A percentile compares a stretch with the other conserved stretches of the same genome.
These are phyloP conservation scores for Raphanus raphanistrum DNA, from an alignment of 345 rosid species.

Conservation along the genomic window DNA sequence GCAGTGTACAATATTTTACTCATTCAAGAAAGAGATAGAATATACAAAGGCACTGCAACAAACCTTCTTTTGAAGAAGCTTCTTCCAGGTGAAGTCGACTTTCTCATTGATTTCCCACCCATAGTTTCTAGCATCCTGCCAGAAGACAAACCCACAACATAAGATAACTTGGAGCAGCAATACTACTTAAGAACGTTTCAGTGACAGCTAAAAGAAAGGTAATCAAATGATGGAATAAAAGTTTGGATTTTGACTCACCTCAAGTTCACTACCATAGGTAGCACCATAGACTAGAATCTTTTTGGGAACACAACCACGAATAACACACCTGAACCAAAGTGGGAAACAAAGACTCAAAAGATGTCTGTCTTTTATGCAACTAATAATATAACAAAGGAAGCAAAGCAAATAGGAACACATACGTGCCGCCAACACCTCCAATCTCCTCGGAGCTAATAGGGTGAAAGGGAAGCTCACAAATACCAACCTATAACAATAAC, in stretches of 20 bases:
- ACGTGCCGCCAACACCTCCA: constrained; percentile 99
- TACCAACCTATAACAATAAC: constrained; percentile 59
- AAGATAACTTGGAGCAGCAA: neutral
- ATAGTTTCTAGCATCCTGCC: constrained; percentile 86
- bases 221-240: neutral
- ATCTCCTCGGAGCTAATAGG: constrained; percentile 88
- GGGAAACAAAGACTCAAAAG: neutral
- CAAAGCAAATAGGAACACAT: constrained; percentile 41
- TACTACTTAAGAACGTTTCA: neutral
- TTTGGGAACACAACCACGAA: constrained; percentile 99
- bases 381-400: neutral
- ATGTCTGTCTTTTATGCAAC: neutral
- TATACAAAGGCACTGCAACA: too few species aligned
- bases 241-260: constrained; percentile 44
- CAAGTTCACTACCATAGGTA: constrained; percentile 82
- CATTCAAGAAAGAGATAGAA: too few species aligned
- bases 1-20: too few species aligned
- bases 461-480: constrained; percentile 96
- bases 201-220: neutral
- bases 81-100: constrained; percentile 85
- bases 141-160: constrained; percentile 10
- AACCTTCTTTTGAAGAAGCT: constrained; percentile 93
- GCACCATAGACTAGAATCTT: constrained; percentile 97
- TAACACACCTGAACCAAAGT: constrained; percentile 61
- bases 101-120: constrained; percentile 94